Conservation (phyloP, 2,329 filamentous ascomycete species). For the Pseudogymnoascus sp. region DNA sequence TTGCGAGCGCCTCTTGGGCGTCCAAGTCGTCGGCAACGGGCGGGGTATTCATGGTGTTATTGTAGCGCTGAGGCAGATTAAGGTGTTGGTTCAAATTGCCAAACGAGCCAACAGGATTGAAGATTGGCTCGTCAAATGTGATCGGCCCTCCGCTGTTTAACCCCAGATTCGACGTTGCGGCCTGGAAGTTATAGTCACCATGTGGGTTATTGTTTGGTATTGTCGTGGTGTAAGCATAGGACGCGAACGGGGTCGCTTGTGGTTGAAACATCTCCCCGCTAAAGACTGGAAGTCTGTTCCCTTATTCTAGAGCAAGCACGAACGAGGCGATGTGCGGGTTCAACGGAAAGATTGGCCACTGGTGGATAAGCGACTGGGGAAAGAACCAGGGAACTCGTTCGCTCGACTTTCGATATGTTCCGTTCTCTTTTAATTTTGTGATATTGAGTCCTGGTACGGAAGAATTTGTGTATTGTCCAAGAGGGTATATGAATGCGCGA, state of each 20-base stretch:
- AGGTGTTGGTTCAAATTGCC: not conserved
- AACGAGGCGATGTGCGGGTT: not conserved
- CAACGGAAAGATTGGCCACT: not conserved
- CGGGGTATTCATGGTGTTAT: constrained; percentile 20
- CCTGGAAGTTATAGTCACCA: not conserved
- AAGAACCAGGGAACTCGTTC: not conserved
- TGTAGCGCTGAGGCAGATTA: constrained; percentile 10
- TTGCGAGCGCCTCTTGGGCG: constrained; percentile 53
- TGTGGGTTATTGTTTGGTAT: constrained; percentile 8
- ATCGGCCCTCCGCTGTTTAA: constrained; percentile 9
- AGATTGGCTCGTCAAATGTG: constrained; percentile 11
- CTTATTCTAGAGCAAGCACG: not conserved
- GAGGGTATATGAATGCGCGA: not conserved
- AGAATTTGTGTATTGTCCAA: not conserved
- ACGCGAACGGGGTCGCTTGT: not conserved
- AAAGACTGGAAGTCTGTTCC: constrained; percentile 5
- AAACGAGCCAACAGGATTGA: constrained; percentile 3
- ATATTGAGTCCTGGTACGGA: not conserved
- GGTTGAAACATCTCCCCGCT: constrained; percentile 9
- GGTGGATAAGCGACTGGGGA: not conserved
- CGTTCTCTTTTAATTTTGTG: not conserved
- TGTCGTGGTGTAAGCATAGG: not conserved
- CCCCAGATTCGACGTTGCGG: not conserved
- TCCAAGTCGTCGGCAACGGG: constrained; percentile 21
- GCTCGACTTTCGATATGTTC: not conserved